These are phyloP conservation scores for Neurospora sp. DNA, from an alignment of 2,329 filamentous ascomycete genomes.

Conservation along the genomic window DNA sequence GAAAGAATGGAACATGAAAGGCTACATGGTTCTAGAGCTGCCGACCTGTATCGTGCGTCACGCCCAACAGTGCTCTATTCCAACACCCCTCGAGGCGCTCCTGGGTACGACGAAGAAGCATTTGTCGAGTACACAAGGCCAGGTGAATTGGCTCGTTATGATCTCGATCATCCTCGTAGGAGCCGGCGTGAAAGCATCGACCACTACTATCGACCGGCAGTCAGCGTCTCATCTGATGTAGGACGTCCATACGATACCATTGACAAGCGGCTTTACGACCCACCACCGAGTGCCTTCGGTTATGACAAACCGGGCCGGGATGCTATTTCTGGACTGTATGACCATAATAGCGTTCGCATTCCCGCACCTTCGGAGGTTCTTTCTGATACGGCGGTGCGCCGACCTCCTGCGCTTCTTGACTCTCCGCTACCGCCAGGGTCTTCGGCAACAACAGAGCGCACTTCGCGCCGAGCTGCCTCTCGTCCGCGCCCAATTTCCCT, in stretches of 20 bases:
- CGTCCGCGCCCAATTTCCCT: conserved; percentile 40
- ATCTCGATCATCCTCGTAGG: conserved; percentile 41
- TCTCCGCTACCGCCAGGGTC: not conserved
- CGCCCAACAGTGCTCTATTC: conserved; percentile 37
- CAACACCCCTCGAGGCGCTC: conserved; percentile 32
- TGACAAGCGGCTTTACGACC: conserved; percentile 33
- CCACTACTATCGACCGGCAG: conserved; percentile 44
- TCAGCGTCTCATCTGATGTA: conserved; percentile 40
- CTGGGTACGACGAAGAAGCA: conserved; percentile 48
- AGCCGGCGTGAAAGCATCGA: conserved; percentile 46
- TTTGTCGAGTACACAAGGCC: conserved; percentile 53
- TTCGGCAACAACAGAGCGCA: not conserved
- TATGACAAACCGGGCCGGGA: conserved; percentile 56
- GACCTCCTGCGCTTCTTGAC: not conserved
- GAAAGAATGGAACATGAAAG: conserved; percentile 35
- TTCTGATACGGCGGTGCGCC: conserved; percentile 21
- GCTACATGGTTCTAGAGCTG: conserved; percentile 25
- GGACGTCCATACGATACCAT: conserved; percentile 30
- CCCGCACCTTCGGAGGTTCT: conserved; percentile 33
- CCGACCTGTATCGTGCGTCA: conserved; percentile 37
- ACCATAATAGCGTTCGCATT: conserved; percentile 34
- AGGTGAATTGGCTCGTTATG: conserved; percentile 50
- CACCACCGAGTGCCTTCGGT: conserved; percentile 59
- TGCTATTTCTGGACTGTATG: conserved; percentile 31
- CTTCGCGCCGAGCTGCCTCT: conserved; percentile 19